Conservation (phyloP, 2,329 filamentous ascomycete genomes). For the Colletotrichum godetiae region DNA sequence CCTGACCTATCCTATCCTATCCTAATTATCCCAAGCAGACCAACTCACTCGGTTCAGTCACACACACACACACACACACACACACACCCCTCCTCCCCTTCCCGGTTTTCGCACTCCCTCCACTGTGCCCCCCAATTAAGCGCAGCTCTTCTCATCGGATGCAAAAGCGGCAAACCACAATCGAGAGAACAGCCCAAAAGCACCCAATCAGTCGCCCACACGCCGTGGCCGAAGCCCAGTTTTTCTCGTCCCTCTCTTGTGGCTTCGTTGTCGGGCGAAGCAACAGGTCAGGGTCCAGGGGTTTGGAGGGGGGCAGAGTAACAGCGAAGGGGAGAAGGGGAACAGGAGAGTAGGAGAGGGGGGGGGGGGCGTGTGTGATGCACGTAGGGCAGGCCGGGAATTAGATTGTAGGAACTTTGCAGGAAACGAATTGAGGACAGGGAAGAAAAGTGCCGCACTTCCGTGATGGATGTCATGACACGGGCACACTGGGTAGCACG, state of each 20-base stretch:
- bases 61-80: background rate
- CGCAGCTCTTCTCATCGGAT: slow-evolving; percentile 20
- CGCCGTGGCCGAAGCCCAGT: background rate
- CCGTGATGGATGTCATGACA: slow-evolving; percentile 26
- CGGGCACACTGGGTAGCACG: background rate
- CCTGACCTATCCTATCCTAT: no score
- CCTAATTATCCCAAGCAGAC: background rate
- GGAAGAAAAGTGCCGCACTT: slow-evolving; percentile 28
- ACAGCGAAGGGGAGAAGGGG: background rate
- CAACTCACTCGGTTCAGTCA: background rate
- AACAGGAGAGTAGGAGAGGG: background rate
- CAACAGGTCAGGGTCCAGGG: slow-evolving; percentile 10
- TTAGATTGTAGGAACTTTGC: slow-evolving; percentile 19
- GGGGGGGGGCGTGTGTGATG: slow-evolving; percentile 15
- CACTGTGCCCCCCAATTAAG: background rate
- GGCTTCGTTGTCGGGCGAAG: background rate
- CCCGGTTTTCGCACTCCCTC: slow-evolving; percentile 6
- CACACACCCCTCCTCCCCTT: slow-evolving; percentile 2
- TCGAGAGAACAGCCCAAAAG: no score
- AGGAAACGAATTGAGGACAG: slow-evolving; percentile 1
- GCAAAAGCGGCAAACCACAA: slow-evolving; percentile 13
- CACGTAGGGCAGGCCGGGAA: background rate
- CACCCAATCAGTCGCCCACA: slow-evolving; percentile 13
- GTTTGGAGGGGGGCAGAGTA: background rate
- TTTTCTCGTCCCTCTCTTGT: background rate